Evolutionary conservation across 225 moss, liverwort and hornwort genomes (phyloP).

Genomic region (Polytrichum formosum): DNA sequence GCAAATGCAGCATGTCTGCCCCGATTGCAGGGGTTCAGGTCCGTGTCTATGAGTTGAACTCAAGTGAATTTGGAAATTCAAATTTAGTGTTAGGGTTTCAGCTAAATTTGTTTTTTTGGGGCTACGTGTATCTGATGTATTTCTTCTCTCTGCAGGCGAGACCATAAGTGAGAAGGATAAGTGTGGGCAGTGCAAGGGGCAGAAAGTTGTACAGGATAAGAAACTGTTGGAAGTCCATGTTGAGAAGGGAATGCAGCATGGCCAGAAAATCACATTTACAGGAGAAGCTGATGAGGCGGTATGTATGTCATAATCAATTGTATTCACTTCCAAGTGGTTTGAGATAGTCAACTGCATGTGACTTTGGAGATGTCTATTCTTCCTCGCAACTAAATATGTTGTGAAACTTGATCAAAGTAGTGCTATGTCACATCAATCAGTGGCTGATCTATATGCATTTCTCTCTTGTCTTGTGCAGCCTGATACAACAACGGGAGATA

Average conservation of each 20-base stretch:
- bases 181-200: conserved; percentile 22
- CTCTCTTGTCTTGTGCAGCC: conserved; percentile 8
- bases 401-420: too few relatives aligned
- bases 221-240: conserved; percentile 47
- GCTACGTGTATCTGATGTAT: too few relatives aligned
- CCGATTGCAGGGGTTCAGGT: conserved; percentile 26
- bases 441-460: too few relatives aligned
- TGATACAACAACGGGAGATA: conserved; percentile 22
- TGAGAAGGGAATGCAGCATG: conserved; percentile 45
- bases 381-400: too few relatives aligned
- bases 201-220: conserved; percentile 39
- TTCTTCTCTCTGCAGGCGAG: conserved; percentile 10
- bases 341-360: too few relatives aligned
- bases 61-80: too few relatives aligned
- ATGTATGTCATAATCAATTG: neutral
- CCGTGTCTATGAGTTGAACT: neutral
- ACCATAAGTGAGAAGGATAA: conserved; percentile 24
- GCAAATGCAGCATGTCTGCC: conserved; percentile 28
- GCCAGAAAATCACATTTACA: conserved; percentile 46
- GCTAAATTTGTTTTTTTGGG: too few relatives aligned
- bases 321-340: too few relatives aligned
- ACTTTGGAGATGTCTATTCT: too few relatives aligned
- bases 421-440: too few relatives aligned
- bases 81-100: too few relatives aligned
- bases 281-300: conserved; percentile 58